Conservation (phyloP, 208 protist genomes). For the Naegleria fowleri region DNA sequence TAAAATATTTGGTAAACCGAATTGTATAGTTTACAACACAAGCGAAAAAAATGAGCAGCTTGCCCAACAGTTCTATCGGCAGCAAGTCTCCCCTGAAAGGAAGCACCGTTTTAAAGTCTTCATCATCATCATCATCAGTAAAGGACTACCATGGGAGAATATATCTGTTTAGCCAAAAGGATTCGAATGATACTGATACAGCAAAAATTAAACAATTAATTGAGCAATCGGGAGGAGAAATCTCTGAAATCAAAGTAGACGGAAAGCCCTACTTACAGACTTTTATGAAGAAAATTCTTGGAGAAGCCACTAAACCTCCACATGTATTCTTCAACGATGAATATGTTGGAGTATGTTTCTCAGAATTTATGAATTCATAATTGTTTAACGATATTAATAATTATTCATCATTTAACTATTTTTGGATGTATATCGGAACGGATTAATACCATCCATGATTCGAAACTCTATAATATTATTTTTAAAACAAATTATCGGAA, state of each 20-base stretch:
- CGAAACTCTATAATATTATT: too few species aligned
- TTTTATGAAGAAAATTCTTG: background rate
- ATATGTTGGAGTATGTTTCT: slow-evolving; percentile 8
- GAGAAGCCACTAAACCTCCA: background rate
- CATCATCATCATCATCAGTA: background rate
- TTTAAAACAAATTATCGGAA: too few species aligned
- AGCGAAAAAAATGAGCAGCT: background rate
- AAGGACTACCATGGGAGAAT: slow-evolving; percentile 8
- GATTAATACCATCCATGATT: too few species aligned
- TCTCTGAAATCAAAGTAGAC: slow-evolving; percentile 19
- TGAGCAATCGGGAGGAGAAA: background rate
- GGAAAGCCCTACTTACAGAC: background rate
- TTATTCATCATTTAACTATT: too few species aligned
- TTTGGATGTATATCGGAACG: background rate
- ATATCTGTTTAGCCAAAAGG: background rate
- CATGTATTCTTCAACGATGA: slow-evolving; percentile 17
- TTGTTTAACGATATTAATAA: too few species aligned
- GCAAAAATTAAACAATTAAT: background rate
- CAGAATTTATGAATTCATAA: too few species aligned
- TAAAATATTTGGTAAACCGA: background rate
- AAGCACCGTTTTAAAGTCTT: background rate
- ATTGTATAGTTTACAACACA: background rate
- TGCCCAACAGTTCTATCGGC: background rate
- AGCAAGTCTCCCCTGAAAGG: background rate
- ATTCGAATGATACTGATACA: background rate